Percentiles rank a stretch among this genome's conserved stretches.
Conservation (phyloP, 495 filamentous ascomycete species). For the Darksidea phi region DNA sequence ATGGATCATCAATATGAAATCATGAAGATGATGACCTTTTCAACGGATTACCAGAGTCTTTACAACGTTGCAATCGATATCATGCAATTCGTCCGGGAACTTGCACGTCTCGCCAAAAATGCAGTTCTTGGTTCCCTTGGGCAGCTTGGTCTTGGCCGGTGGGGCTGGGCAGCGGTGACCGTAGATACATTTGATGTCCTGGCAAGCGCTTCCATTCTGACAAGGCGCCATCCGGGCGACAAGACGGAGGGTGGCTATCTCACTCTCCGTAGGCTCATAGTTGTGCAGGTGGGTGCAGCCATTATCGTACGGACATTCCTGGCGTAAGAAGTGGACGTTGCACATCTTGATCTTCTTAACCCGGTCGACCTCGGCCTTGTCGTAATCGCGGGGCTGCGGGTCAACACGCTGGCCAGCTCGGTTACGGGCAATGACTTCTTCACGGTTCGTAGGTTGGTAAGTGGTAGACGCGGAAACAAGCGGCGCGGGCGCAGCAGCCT, state of each 20-base stretch:
- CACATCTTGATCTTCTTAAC: slow-evolving; percentile 74
- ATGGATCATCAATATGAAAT: too few relatives aligned
- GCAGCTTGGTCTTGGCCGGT: slow-evolving; percentile 7
- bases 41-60: slow-evolving; percentile 31
- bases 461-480: slow-evolving; percentile 6
- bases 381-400: slow-evolving; percentile 53
- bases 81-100: slow-evolving; percentile 40
- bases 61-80: slow-evolving; percentile 36
- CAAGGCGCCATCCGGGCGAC: slow-evolving; percentile 80
- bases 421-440: slow-evolving; percentile 59
- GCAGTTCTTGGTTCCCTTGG: slow-evolving; percentile 36
- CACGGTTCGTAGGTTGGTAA: slow-evolving; percentile 14
- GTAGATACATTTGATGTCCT: slow-evolving; percentile 77
- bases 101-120: slow-evolving; percentile 41
- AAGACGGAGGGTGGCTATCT: slow-evolving; percentile 65
- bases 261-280: slow-evolving; percentile 65
- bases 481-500: slow-evolving; percentile 27
- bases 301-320: slow-evolving; percentile 68
- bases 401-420: slow-evolving; percentile 72
- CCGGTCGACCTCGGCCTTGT: slow-evolving; percentile 58
- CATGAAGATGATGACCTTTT: too few relatives aligned
- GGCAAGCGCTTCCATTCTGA: slow-evolving; percentile 68
- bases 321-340: slow-evolving; percentile 79
- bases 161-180: slow-evolving; percentile 57
- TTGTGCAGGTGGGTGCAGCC: slow-evolving; percentile 75